Percentiles rank a stretch among this genome's conserved stretches.
These are phyloP conservation scores for Astragalus membranaceus DNA, from an alignment of 306 rosid species.

Conservation along the genomic window DNA sequence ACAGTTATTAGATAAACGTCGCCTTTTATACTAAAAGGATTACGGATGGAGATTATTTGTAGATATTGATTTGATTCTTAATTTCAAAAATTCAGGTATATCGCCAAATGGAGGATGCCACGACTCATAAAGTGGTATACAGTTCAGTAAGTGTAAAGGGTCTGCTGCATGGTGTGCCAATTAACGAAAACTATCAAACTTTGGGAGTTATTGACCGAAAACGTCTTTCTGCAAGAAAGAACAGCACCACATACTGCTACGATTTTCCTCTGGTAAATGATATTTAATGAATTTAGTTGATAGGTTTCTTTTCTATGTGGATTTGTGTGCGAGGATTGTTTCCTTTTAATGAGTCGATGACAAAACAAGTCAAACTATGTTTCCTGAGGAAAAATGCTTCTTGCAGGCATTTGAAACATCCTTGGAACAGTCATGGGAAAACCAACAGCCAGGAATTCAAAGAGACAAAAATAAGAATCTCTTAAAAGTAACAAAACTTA, in stretches of 20 bases:
- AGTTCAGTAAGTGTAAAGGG: slow-evolving; percentile 52
- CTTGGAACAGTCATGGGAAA: slow-evolving; percentile 76
- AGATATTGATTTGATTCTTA: slow-evolving; percentile 17
- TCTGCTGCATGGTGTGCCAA: slow-evolving; percentile 68
- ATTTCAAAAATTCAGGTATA: slow-evolving; percentile 53
- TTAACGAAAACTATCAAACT: slow-evolving; percentile 70
- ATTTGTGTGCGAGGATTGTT: not conserved
- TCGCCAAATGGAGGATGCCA: slow-evolving; percentile 65
- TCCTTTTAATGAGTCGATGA: not conserved
- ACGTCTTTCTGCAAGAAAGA: slow-evolving; percentile 83
- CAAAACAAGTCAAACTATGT: slow-evolving; percentile 9
- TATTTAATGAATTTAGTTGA: not conserved
- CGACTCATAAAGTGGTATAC: slow-evolving; percentile 55
- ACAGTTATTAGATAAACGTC: not conserved
- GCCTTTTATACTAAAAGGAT: slow-evolving; percentile 1
- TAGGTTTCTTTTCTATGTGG: not conserved
- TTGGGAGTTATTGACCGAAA: slow-evolving; percentile 76
- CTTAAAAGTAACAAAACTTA: slow-evolving; percentile 71
- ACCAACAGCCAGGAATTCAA: slow-evolving; percentile 39
- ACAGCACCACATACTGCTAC: slow-evolving; percentile 90
- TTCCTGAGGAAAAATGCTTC: too few relatives aligned
- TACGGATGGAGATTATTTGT: not conserved
- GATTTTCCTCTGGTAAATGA: slow-evolving; percentile 90
- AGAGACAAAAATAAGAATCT: slow-evolving; percentile 46
- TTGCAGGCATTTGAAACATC: slow-evolving; percentile 85